Percentiles rank a stretch among this genome's conserved stretches.
phyloP scores from a whole-genome alignment of 371 early-diverging fungal genomes.

The Rhizopus delemar region DNA sequence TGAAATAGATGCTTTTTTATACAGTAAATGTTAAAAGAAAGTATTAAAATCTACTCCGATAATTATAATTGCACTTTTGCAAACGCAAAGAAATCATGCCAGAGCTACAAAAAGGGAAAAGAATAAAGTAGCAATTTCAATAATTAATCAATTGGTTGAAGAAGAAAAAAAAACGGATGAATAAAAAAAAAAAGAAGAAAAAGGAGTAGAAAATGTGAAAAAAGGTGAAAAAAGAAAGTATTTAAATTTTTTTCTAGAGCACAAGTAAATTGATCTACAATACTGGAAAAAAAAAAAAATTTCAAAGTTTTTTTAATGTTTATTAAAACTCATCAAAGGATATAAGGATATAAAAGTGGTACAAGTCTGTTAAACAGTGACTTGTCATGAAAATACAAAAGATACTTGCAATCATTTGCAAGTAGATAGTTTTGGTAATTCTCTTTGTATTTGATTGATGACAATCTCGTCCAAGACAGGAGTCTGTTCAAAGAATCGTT shows the following conservation, averaged over 20 bases:
- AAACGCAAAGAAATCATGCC: constrained; percentile 38
- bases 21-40: constrained; percentile 3
- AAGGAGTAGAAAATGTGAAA: neutral
- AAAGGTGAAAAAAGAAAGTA: neutral
- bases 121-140: neutral
- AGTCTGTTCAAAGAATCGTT: too few relatives aligned
- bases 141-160: neutral
- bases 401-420: too few relatives aligned
- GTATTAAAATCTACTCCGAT: constrained; percentile 32
- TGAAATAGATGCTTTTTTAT: neutral
- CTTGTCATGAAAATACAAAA: too few relatives aligned
- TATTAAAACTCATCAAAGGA: too few relatives aligned
- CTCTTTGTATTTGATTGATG: too few relatives aligned
- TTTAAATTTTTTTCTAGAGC: constrained; percentile 2
- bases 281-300: neutral
- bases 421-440: too few relatives aligned
- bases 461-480: too few relatives aligned
- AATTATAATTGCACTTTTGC: constrained; percentile 35
- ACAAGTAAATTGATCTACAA: neutral
- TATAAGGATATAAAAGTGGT: too few relatives aligned
- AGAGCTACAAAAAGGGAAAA: constrained; percentile 11
- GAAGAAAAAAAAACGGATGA: constrained; percentile 2
- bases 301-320: too few relatives aligned
- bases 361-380: too few relatives aligned
- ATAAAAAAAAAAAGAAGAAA: neutral